phyloP scores from a whole-genome alignment of 192 early-diverging fungal species.

The Podila clonocystis region DNA sequence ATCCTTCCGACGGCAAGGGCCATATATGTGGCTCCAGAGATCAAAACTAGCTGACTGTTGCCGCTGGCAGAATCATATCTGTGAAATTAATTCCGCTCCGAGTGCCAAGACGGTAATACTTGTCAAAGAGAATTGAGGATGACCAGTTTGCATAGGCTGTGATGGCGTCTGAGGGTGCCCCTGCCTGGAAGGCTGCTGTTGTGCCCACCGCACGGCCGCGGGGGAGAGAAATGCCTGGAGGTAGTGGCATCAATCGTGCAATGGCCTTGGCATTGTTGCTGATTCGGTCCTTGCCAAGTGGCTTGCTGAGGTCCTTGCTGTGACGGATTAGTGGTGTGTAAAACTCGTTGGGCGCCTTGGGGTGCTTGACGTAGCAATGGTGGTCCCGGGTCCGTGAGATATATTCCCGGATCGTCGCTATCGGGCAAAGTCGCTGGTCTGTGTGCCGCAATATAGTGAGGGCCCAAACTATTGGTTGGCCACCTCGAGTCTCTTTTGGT shows the following conservation, averaged over 20 bases:
- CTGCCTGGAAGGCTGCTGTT: not conserved
- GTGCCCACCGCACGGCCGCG: slow-evolving; percentile 3
- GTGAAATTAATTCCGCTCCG: slow-evolving; percentile 8
- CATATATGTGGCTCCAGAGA: slow-evolving; percentile 12
- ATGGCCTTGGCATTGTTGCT: too few relatives aligned
- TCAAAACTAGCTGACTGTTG: not conserved
- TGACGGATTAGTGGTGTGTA: too few relatives aligned
- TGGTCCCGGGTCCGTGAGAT: not conserved
- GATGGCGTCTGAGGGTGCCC: slow-evolving; percentile 5
- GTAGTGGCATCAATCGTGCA: too few relatives aligned
- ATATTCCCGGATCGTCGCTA: not conserved
- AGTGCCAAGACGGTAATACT: slow-evolving; percentile 8
- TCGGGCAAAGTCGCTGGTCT: slow-evolving; percentile 1
- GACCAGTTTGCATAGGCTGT: slow-evolving; percentile 12
- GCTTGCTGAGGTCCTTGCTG: too few relatives aligned
- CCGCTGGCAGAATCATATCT: too few relatives aligned
- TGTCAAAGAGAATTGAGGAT: not conserved
- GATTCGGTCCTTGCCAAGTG: too few relatives aligned
- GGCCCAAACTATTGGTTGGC: not conserved
- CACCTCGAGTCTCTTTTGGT: slow-evolving; percentile 4
- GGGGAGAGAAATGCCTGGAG: not conserved
- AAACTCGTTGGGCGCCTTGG: too few relatives aligned
- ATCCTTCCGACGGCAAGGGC: too few relatives aligned
- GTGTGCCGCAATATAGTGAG: not conserved
- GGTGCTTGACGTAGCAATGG: not conserved